Base-by-base conservation (phyloP, 2,329 filamentous ascomycete species). In the Aspergillus sp. region DNA sequence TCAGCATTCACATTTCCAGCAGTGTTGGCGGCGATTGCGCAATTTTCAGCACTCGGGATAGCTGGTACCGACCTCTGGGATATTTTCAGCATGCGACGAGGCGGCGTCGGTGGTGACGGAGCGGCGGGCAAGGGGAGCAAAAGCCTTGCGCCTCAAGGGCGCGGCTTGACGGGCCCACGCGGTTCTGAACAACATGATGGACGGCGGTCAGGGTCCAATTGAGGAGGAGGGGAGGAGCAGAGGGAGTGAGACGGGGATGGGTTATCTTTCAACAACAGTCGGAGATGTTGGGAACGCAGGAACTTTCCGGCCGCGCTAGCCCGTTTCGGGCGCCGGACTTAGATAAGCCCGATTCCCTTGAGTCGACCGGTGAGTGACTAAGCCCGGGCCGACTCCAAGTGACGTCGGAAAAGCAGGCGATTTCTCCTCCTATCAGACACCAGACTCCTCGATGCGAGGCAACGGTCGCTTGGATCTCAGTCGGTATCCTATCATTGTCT, bases 31-130 rank as follows among this genome's bases (percentile, higher is more conserved):
- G 28, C 23, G 8, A 31, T 19, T 46, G 55, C 55, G 47, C 46
- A 57, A 30, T 54, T 30, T 52, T 48, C 48, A 23, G 47, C 43
- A 11, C 19, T 49, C 57, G 57, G 57, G 51, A 49, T 52, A 51
- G 51, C 64, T 51, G 47, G 38, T 69, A 73, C 84, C 70, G 83
- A 90, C 89, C 77, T 84, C 78, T 60, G 89, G 89, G 67, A 91
- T 85, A 84, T 91, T 91, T 79, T 94, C 92, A 73, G 93, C 89
- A 79, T 96, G 92, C 73, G 93, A 89, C 74, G 91, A 94, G 70
- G 95, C 95, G 69, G 95, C 95, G 82, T 98, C 90, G 70, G 95
- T 98, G 71, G 95, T 99, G 75, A 99, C 95, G 71, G 87, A 87
- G 78, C 94, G 88, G 77, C 87, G 83, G 70, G 84, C 82, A 66